Conservation (phyloP, 2,329 filamentous ascomycete genomes). For the Thielaviopsis ethacetica region DNA sequence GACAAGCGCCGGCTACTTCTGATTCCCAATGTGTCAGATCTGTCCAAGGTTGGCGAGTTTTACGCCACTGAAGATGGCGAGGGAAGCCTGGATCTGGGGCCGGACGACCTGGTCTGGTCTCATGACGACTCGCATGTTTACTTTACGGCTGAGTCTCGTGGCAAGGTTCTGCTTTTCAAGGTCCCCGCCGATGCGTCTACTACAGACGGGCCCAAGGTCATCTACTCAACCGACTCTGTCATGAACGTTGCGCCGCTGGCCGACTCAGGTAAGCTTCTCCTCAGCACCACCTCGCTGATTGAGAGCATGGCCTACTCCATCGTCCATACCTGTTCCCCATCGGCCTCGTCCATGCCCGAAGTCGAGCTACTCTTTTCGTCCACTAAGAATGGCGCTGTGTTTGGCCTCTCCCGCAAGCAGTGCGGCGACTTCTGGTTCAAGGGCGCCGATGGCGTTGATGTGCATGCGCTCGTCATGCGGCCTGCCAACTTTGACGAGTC, state of each 20-base stretch:
- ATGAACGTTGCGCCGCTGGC: slow-evolving; percentile 35
- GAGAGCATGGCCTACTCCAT: slow-evolving; percentile 57
- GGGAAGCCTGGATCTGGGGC: slow-evolving; percentile 42
- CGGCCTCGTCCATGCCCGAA: slow-evolving; percentile 17
- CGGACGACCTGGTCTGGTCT: slow-evolving; percentile 41
- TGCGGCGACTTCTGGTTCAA: slow-evolving; percentile 38
- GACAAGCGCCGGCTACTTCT: slow-evolving; percentile 58
- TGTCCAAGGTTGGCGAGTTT: slow-evolving; percentile 43
- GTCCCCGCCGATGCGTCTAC: slow-evolving; percentile 37
- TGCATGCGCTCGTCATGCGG: slow-evolving; percentile 53
- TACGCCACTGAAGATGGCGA: slow-evolving; percentile 45
- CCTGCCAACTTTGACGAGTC: slow-evolving; percentile 46
- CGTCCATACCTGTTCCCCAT: slow-evolving; percentile 29
- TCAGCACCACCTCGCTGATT: slow-evolving; percentile 51
- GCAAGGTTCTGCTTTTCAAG: slow-evolving; percentile 43
- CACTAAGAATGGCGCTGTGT: slow-evolving; percentile 46
- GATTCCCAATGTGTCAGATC: slow-evolving; percentile 41
- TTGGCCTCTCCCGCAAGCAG: slow-evolving; percentile 48
- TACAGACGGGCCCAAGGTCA: slow-evolving; percentile 28
- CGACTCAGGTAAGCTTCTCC: slow-evolving; percentile 34
- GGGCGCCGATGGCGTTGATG: slow-evolving; percentile 37
- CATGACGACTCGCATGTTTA: slow-evolving; percentile 46
- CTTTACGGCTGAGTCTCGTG: slow-evolving; percentile 57
- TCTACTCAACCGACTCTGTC: slow-evolving; percentile 39
- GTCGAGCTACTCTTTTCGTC: slow-evolving; percentile 39